Conservation (phyloP, 2,329 filamentous ascomycete species). For the Fragosphaeria purpurea region DNA sequence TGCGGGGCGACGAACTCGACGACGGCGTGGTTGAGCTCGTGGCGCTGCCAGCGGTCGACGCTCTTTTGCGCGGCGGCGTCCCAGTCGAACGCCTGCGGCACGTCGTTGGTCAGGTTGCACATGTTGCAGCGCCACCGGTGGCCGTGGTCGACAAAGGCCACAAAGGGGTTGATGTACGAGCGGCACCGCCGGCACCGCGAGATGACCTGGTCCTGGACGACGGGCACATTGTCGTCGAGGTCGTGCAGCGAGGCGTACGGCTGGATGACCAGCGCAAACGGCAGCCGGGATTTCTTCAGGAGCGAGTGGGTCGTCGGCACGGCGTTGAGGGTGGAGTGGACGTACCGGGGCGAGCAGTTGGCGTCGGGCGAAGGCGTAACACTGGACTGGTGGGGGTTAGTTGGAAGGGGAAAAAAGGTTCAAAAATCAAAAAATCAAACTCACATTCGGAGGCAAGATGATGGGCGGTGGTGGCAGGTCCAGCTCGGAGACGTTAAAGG, state of each 20-base stretch:
- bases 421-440: constrained; percentile 24
- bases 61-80: constrained; percentile 84
- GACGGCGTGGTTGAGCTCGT: constrained; percentile 91
- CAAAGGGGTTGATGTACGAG: constrained; percentile 96
- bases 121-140: constrained; percentile 99
- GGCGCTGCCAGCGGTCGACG: constrained; percentile 82
- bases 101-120: constrained; percentile 97
- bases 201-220: constrained; percentile 95
- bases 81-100: constrained; percentile 99
- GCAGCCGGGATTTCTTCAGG: constrained; percentile 92
- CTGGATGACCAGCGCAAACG: constrained; percentile 91
- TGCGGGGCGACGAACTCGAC: constrained; percentile 97
- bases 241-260: constrained; percentile 91
- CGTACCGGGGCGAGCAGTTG: constrained; percentile 88
- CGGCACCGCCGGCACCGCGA: constrained; percentile 90
- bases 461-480: constrained; percentile 87
- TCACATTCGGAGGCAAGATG: constrained; percentile 81
- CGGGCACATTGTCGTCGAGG: constrained; percentile 78
- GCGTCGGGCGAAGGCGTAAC: constrained; percentile 84
- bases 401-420: constrained; percentile 6
- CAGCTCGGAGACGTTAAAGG: constrained; percentile 87
- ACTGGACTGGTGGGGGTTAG: constrained; percentile 51
- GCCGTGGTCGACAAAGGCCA: constrained; percentile 90
- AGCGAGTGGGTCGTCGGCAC: constrained; percentile 86
- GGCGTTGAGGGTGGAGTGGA: constrained; percentile 89